Percentiles rank a stretch among this genome's conserved stretches.
phyloP scores from a whole-genome alignment of 2,329 filamentous ascomycete genomes.

The Gyromitra esculenta region DNA sequence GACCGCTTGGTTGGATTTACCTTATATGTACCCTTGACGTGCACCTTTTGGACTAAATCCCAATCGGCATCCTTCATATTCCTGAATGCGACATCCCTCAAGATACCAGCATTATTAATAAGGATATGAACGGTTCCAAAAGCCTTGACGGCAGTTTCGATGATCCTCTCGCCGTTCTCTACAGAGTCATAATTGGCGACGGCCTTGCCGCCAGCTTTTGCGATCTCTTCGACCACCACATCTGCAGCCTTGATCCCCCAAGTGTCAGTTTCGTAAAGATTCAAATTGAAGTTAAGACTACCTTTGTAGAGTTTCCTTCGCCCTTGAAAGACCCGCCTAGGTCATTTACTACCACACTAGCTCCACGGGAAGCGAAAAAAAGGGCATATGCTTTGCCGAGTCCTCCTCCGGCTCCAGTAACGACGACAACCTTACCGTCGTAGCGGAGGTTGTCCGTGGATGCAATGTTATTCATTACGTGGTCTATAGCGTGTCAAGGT shows the following conservation, averaged over 20 bases:
- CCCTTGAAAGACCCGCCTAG: conserved; percentile 92
- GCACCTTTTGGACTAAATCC: conserved; percentile 93
- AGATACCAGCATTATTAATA: conserved; percentile 97
- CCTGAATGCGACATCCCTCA: conserved; percentile 96
- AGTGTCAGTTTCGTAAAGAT: conserved; percentile 19
- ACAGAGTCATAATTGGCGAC: conserved; percentile 98
- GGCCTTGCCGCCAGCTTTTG: conserved; percentile 88
- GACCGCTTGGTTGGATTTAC: conserved; percentile 58
- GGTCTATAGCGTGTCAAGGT: conserved; percentile 3
- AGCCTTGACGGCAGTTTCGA: conserved; percentile 82
- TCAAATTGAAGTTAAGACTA: conserved; percentile 60
- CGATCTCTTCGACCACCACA: conserved; percentile 83
- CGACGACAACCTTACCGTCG: conserved; percentile 87
- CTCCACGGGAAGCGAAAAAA: conserved; percentile 91
- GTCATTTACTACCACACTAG: conserved; percentile 96
- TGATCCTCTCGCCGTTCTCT: conserved; percentile 92
- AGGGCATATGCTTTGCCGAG: conserved; percentile 82
- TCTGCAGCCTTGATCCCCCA: conserved; percentile 73
- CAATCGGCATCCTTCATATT: conserved; percentile 98
- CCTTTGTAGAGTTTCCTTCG: conserved; percentile 86
- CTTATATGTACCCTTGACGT: conserved; percentile 94
- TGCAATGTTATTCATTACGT: conserved; percentile 65
- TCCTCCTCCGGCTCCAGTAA: conserved; percentile 85
- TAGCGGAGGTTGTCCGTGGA: conserved; percentile 72
- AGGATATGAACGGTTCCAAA: conserved; percentile 92